These are phyloP conservation scores for Mercurialis annua DNA, from an alignment of 345 rosid species.

Conservation along the genomic window DNA sequence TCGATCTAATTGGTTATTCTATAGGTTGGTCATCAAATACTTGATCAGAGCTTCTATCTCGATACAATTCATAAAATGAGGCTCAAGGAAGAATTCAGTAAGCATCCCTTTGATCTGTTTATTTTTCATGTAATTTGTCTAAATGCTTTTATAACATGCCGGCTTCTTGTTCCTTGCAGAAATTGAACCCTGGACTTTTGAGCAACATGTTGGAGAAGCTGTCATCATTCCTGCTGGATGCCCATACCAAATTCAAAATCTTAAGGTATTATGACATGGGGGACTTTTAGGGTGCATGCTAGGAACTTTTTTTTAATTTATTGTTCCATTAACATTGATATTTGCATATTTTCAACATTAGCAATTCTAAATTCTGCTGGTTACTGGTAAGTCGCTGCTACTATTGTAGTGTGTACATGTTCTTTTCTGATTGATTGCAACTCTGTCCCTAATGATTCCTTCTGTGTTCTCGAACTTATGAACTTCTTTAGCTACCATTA, in stretches of 20 bases:
- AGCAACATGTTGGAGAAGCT: constrained; percentile 95
- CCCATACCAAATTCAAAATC: constrained; percentile 82
- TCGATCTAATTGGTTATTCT: constrained; percentile 19
- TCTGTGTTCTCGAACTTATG: not conserved
- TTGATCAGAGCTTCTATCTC: constrained; percentile 82
- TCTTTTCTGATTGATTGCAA: not conserved
- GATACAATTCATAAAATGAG: constrained; percentile 65
- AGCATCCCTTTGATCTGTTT: constrained; percentile 22
- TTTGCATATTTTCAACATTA: not conserved
- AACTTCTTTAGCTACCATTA: not conserved
- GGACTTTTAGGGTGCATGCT: not conserved
- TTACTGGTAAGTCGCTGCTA: not conserved
- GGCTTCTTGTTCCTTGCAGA: constrained; percentile 38
- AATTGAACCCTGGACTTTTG: constrained; percentile 90
- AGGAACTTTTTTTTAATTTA: not conserved
- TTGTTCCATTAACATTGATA: not conserved
- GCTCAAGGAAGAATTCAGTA: constrained; percentile 87
- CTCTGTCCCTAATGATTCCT: not conserved
- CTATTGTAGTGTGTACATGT: no score
- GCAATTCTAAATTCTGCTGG: not conserved
- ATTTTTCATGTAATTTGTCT: not conserved
- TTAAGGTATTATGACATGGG: constrained; percentile 51
- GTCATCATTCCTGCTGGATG: constrained; percentile 90
- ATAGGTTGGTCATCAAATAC: constrained; percentile 77
- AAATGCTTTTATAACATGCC: not conserved